These are phyloP conservation scores for Yamadazyma sp. DNA, from an alignment of 805 yeast genomes.

Conservation along the genomic window DNA sequence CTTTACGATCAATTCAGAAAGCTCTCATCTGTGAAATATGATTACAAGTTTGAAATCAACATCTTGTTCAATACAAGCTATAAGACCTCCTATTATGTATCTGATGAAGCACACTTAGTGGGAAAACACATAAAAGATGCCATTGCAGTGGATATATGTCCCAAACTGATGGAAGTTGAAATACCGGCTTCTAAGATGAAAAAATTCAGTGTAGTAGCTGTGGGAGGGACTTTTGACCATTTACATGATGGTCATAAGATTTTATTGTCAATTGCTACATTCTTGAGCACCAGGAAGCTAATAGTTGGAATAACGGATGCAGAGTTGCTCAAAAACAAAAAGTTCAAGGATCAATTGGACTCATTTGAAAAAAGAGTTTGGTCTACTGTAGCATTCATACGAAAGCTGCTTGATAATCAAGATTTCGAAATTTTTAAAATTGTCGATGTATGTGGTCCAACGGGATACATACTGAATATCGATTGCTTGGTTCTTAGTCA, in stretches of 20 bases:
- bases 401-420: slow-evolving; percentile 40
- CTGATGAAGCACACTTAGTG: not conserved
- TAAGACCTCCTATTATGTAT: not conserved
- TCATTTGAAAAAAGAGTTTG: slow-evolving; percentile 49
- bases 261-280: slow-evolving; percentile 68
- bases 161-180: not conserved
- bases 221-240: slow-evolving; percentile 98
- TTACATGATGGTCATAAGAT: slow-evolving; percentile 94
- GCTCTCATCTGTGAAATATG: slow-evolving; percentile 14
- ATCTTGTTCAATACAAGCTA: slow-evolving; percentile 29
- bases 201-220: slow-evolving; percentile 43
- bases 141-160: slow-evolving; percentile 1
- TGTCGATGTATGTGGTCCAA: slow-evolving; percentile 91
- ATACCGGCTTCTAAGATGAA: not conserved
- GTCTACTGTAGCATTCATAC: slow-evolving; percentile 49
- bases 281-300: slow-evolving; percentile 49
- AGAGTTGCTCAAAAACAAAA: slow-evolving; percentile 68
- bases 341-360: slow-evolving; percentile 64
- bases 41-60: slow-evolving; percentile 26
- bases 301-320: slow-evolving; percentile 86
- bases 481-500: slow-evolving; percentile 78
- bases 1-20: slow-evolving; percentile 28
- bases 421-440: slow-evolving; percentile 56
- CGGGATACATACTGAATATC: slow-evolving; percentile 69
- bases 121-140: slow-evolving; percentile 1